Base-by-base conservation (phyloP, 352 stramenopile species). In the Albugo candida region DNA sequence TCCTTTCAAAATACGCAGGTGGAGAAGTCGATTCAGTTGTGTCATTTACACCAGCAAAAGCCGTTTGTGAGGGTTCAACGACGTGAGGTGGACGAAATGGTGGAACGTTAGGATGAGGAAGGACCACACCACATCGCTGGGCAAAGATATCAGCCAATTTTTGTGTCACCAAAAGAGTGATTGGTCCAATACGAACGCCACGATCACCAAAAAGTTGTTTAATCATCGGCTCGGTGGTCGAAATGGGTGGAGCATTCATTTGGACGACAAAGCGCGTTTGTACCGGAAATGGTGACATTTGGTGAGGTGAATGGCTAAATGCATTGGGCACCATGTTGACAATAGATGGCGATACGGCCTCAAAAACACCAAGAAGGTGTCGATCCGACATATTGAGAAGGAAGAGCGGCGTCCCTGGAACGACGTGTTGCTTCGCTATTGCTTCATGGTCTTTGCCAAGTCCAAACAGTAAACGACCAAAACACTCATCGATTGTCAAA, bases 401-500 rank as follows among this genome's bases (percentile, higher is more conserved):
- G 46, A 91, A 92, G 18, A 93, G 49, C n/a, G 78, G 74, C 13
- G 71, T 84, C 14, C 81, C 81, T 1, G 71, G 74, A n/a, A 55
- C 54, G 12, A 93, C 61, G 18, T 84, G 60, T 41, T 82, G 65
- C 38, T 59, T 54, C 4, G 75, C 74, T 12, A 81, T 34, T 11
- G 59, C 41, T 24, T 92, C 79, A 45, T 86, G 70, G n/a, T 91
- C 77, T 17, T 69, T 70, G 1, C 61, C 52, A 0, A 91, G 47
- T 10, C 78, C 81, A 55, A 93, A 85, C 0, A 93, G 47, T 69
- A 91, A 83, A 4, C 81, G 70, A 0, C 78, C 81, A 55, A 93
- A 93, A 48, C 64, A 81, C 44, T 93, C 81, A 48, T 93, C 78
- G 48, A 93, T 87, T n/a, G 63, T 91, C 13, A 64, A 48, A 17